Percentiles rank a stretch among this genome's conserved stretches.
These are phyloP conservation scores for Apiospora aurea DNA, from an alignment of 2,329 filamentous ascomycete species.

Conservation along the genomic window DNA sequence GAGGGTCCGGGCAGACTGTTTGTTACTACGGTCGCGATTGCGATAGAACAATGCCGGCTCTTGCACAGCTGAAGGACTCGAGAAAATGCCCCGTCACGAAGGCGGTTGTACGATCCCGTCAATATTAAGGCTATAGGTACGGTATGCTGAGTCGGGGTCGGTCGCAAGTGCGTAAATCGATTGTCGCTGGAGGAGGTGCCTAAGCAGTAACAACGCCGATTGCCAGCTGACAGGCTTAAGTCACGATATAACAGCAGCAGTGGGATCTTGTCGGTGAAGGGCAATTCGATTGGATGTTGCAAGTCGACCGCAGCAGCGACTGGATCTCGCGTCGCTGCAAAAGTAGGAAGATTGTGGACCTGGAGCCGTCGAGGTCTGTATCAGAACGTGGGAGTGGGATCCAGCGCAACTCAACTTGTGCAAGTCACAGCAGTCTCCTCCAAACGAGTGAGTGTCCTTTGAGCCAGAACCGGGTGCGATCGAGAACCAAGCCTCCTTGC, in stretches of 20 bases:
- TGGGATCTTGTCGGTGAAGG: slow-evolving; percentile 18
- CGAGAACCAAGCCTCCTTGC: not conserved
- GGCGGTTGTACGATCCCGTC: not conserved
- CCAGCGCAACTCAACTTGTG: not conserved
- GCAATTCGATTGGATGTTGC: slow-evolving; percentile 3
- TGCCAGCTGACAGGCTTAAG: slow-evolving; percentile 7
- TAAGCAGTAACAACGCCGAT: not conserved
- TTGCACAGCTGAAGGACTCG: not conserved
- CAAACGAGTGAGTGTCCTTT: slow-evolving; percentile 20
- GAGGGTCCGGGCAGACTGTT: not conserved
- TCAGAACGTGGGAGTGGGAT: slow-evolving; percentile 18
- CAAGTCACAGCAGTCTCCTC: slow-evolving; percentile 2
- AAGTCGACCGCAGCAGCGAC: not conserved
- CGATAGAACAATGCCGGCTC: not conserved
- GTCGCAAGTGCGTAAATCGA: slow-evolving; percentile 11
- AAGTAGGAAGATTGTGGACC: slow-evolving; percentile 19
- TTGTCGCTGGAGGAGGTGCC: slow-evolving; percentile 3
- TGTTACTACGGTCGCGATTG: not conserved
- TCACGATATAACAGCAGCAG: slow-evolving; percentile 4
- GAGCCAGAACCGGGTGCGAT: slow-evolving; percentile 1
- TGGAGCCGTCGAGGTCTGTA: slow-evolving; percentile 14
- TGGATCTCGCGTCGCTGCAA: slow-evolving; percentile 17
- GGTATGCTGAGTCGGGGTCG: slow-evolving; percentile 6
- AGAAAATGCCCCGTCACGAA: not conserved
- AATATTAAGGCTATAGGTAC: not conserved